Evolutionary conservation across 2,329 filamentous ascomycete species (phyloP), one percentile per base, ranked within the genome.

Genomic region (Alternaria conjuncta): DNA sequence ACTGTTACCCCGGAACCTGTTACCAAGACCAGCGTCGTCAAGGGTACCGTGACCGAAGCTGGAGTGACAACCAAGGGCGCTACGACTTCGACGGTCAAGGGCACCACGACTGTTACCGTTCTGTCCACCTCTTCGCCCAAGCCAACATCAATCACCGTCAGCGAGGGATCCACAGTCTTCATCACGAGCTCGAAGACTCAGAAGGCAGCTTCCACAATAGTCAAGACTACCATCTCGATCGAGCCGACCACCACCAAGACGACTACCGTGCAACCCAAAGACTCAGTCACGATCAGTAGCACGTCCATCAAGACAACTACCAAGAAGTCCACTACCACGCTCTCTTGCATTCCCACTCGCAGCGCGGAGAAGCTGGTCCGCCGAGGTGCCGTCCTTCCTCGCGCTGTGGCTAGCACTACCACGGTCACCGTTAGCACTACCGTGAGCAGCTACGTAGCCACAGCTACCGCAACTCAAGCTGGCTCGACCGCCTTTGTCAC

Each of bases 261-360:
- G 3, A 71, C 66, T 25, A 73, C 69, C 11, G 32, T 68, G 3
- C 71, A 74, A 41, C 58, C 69, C 32, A 66, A 66, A n/a, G 66
- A 25, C 20, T 68, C 69, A 3, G 49, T 72, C 5, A 73, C 68
- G 13, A 56, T 71, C 46, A 68, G 57, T 18, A 62, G 58, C 3
- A 68, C 66, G 2, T 74, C 70, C 1, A 59, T 66, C n/a, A 76
- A 77, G 54, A 75, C 67, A 6, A 68, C 68, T 2, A 77, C 72
- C 2, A 78, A 76, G 68, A 73, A 71, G 49, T 71, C 72, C 0
- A 77, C 74, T 3, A 69, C 67, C 15, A 76, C 71, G 6, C 56
- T 61, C 10, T 65, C 70, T 12, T 76, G 74, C 57, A 70, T 75
- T 11, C 74, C 76, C 12, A 76, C 75, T 32, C 60, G 57, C 32